A percentile compares a stretch with the other conserved stretches of the same genome.
These are phyloP conservation scores for Moesziomyces globuligerus DNA, from an alignment of 1,284 basidiomycete species.

Conservation along the genomic window DNA sequence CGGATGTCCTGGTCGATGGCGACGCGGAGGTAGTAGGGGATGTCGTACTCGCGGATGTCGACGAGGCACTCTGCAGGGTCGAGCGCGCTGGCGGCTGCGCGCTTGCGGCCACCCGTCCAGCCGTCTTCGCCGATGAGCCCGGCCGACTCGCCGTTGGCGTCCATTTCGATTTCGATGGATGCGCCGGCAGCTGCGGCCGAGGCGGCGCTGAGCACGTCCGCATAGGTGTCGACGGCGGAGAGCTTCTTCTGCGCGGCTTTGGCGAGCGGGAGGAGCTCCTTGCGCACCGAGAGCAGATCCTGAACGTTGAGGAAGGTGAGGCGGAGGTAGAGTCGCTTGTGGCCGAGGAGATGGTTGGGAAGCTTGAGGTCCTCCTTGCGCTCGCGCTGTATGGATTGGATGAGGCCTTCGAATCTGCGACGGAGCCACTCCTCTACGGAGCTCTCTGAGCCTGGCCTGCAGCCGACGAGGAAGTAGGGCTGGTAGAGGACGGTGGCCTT, in stretches of 20 bases:
- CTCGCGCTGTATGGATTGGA: constrained; percentile 78
- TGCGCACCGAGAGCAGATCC: constrained; percentile 86
- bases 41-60: constrained; percentile 95
- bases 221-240: constrained; percentile 95
- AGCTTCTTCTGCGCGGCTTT: constrained; percentile 90
- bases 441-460: constrained; percentile 83
- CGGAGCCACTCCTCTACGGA: constrained; percentile 94
- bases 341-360: constrained; percentile 95
- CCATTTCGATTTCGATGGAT: constrained; percentile 52
- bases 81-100: constrained; percentile 62
- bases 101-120: constrained; percentile 35
- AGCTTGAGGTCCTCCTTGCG: constrained; percentile 93
- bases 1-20: constrained; percentile 98
- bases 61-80: constrained; percentile 91
- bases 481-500: constrained; percentile 92
- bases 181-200: constrained; percentile 41
- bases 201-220: constrained; percentile 83
- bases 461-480: constrained; percentile 92
- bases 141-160: constrained; percentile 21
- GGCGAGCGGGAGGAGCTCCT: constrained; percentile 89
- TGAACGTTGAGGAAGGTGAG: constrained; percentile 91
- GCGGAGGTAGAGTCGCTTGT: constrained; percentile 86
- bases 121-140: constrained; percentile 67
- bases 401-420: constrained; percentile 89
- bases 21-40: constrained; percentile 96